These are phyloP conservation scores for Furcasterigmium furcatum DNA, from an alignment of 2,329 filamentous ascomycete species.

Conservation along the genomic window DNA sequence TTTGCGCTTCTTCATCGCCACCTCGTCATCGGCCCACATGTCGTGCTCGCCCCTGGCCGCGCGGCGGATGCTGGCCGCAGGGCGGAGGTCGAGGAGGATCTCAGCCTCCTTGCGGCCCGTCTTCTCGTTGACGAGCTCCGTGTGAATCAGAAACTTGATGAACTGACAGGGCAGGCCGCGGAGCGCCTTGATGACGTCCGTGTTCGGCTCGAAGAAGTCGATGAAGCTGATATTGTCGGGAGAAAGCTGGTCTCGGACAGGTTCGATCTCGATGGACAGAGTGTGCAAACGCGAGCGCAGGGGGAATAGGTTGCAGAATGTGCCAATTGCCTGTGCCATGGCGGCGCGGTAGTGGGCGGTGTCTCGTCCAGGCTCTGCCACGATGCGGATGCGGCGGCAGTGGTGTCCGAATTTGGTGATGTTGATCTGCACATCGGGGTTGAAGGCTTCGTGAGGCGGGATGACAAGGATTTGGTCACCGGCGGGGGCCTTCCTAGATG, in stretches of 20 bases:
- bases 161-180: slow-evolving; percentile 27
- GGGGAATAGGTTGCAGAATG: slow-evolving; percentile 23
- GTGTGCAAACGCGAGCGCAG: slow-evolving; percentile 28
- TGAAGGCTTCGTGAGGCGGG: slow-evolving; percentile 19
- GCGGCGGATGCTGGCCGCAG: slow-evolving; percentile 4
- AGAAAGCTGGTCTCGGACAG: slow-evolving; percentile 9
- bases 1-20: slow-evolving; percentile 12
- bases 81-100: slow-evolving; percentile 6
- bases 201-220: slow-evolving; percentile 26
- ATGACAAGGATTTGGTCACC: not conserved
- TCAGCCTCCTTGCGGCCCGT: not conserved
- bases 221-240: slow-evolving; percentile 26
- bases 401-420: slow-evolving; percentile 31
- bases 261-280: slow-evolving; percentile 37
- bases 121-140: slow-evolving; percentile 5
- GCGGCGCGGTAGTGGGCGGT: slow-evolving; percentile 14
- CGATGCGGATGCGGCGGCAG: slow-evolving; percentile 37
- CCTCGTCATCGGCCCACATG: slow-evolving; percentile 14
- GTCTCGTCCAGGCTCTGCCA: slow-evolving; percentile 38
- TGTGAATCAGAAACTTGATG: slow-evolving; percentile 30
- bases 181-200: slow-evolving; percentile 25
- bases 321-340: slow-evolving; percentile 31
- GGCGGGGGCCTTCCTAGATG: not conserved
- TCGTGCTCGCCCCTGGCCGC: slow-evolving; percentile 9
- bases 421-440: slow-evolving; percentile 23